Conservation (phyloP, 2,329 filamentous ascomycete genomes). For the Botrytis galanthina region DNA sequence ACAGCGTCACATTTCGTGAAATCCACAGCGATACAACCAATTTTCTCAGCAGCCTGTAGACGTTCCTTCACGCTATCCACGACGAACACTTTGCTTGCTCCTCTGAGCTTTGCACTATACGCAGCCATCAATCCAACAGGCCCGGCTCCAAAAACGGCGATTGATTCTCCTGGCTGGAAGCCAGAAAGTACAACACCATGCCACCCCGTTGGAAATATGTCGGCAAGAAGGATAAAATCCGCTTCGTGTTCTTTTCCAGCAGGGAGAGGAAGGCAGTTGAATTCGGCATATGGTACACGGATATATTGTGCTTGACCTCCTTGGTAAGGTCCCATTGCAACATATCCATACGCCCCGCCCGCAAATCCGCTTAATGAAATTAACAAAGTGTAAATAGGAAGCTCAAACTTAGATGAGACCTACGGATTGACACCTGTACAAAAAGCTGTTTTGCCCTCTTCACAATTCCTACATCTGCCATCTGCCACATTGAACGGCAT, state of each 20-base stretch:
- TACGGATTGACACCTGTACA: constrained; percentile 64
- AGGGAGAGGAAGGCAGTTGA: constrained; percentile 62
- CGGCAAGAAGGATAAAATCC: constrained; percentile 55
- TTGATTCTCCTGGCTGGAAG: constrained; percentile 59
- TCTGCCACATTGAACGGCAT: constrained; percentile 81
- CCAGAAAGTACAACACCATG: constrained; percentile 56
- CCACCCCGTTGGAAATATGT: constrained; percentile 54
- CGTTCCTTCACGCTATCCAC: constrained; percentile 62
- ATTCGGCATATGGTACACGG: constrained; percentile 64
- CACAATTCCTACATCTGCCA: constrained; percentile 82
- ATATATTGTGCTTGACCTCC: constrained; percentile 72
- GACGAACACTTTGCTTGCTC: constrained; percentile 59
- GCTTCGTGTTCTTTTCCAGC: constrained; percentile 63
- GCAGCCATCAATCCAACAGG: constrained; percentile 66
- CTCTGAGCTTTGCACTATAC: constrained; percentile 59
- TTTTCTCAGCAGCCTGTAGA: constrained; percentile 57
- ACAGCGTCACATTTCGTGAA: constrained; percentile 59
- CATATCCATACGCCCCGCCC: constrained; percentile 59
- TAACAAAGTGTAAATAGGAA: not conserved
- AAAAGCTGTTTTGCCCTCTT: constrained; percentile 70
- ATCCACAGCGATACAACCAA: constrained; percentile 59
- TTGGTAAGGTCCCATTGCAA: constrained; percentile 58
- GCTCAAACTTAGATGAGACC: not conserved
- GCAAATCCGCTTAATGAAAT: constrained; percentile 47
- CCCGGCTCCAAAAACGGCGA: constrained; percentile 63